These are phyloP conservation scores for Debaryomycetaceae sp. DNA, from an alignment of 1,139 yeast species.

Conservation along the genomic window DNA sequence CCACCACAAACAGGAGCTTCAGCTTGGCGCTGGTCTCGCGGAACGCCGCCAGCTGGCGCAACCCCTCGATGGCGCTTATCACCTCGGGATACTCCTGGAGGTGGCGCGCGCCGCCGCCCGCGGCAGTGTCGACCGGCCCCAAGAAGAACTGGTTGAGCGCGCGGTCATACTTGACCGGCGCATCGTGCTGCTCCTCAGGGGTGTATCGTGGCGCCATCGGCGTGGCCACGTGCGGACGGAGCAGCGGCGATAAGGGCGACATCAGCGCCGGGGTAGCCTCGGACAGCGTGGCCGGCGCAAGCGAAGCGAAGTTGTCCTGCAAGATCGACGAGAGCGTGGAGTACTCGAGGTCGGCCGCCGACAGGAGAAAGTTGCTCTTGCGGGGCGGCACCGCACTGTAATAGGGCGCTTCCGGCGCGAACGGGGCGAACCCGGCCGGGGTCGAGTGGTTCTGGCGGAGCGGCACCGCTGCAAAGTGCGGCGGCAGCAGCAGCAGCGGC, in stretches of 20 bases:
- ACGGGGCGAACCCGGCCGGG: conserved; percentile 4
- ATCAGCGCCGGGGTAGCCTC: conserved; percentile 34
- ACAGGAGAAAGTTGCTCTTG: conserved; percentile 53
- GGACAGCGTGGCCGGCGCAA: conserved; percentile 28
- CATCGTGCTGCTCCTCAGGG: too few species aligned
- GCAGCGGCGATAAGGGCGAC: neutral
- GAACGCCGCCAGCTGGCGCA: conserved; percentile 31
- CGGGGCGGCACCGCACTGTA: too few species aligned
- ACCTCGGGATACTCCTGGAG: conserved; percentile 51
- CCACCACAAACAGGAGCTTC: conserved; percentile 52
- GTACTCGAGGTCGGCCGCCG: conserved; percentile 79
- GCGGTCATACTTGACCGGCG: conserved; percentile 42
- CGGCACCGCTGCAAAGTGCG: conserved; percentile 6
- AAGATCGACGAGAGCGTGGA: conserved; percentile 71
- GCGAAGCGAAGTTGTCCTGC: conserved; percentile 42
- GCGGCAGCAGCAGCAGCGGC: conserved; percentile 1
- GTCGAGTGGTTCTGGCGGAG: conserved; percentile 7
- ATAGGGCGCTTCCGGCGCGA: neutral
- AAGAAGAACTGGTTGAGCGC: conserved; percentile 57
- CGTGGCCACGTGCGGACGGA: neutral
- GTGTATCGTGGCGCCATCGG: neutral
- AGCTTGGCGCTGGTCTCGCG: conserved; percentile 38
- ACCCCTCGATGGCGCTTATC: conserved; percentile 42
- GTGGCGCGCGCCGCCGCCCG: conserved; percentile 25
- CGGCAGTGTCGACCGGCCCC: conserved; percentile 34